phyloP scores from a whole-genome alignment of 1,284 basidiomycete genomes.

The Athelia sp. region DNA sequence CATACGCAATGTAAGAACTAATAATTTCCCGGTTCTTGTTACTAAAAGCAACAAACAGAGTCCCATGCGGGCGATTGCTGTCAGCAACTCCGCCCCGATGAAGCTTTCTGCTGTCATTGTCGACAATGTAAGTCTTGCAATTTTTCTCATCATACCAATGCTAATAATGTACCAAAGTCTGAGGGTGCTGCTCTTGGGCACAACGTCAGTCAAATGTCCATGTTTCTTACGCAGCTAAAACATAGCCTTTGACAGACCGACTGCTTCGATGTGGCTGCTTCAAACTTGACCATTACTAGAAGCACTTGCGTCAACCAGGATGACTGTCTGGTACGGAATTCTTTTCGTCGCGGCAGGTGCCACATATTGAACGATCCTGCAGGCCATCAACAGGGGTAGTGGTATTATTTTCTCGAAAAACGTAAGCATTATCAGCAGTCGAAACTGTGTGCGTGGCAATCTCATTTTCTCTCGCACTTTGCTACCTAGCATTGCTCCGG shows the following conservation, averaged over 20 bases:
- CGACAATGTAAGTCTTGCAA: slow-evolving; percentile 11
- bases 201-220: slow-evolving; percentile 8
- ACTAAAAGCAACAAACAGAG: too few relatives aligned
- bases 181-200: slow-evolving; percentile 11
- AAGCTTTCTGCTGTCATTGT: slow-evolving; percentile 13
- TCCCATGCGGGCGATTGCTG: slow-evolving; percentile 7
- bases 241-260: not conserved
- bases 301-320: slow-evolving; percentile 17
- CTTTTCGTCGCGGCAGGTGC: not conserved
- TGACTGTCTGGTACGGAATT: slow-evolving; percentile 11
- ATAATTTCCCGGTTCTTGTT: too few relatives aligned
- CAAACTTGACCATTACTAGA: slow-evolving; percentile 4
- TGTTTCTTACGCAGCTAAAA: not conserved
- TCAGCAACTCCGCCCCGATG: slow-evolving; percentile 12
- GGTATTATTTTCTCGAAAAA: slow-evolving; percentile 15
- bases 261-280: slow-evolving; percentile 3
- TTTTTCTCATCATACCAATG: slow-evolving; percentile 10
- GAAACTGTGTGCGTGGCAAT: too few relatives aligned
- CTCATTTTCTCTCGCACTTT: not conserved
- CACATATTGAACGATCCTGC: not conserved
- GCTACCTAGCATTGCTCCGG: not conserved
- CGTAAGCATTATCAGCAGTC: not conserved
- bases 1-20: slow-evolving; percentile 4
- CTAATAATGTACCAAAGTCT: slow-evolving; percentile 7
- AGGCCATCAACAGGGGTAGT: slow-evolving; percentile 16